A percentile compares a stretch with the other conserved stretches of the same genome.
These are phyloP conservation scores for Athelia sp. DNA, from an alignment of 1,284 basidiomycete species.

Conservation along the genomic window DNA sequence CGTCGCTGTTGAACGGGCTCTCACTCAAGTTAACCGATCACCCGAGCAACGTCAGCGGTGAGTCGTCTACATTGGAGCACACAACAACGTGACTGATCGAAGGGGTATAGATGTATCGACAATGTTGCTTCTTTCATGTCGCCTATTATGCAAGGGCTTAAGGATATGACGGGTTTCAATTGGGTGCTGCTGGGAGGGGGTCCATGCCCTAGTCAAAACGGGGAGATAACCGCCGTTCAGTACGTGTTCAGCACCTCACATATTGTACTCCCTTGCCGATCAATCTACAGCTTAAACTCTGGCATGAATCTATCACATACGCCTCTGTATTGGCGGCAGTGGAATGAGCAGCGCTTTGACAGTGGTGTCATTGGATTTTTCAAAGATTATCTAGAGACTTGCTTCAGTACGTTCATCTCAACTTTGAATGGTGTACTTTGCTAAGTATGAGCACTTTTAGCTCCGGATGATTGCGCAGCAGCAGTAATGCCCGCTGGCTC, in stretches of 20 bases:
- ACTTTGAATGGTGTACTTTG: too few relatives aligned
- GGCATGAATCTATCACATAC: neutral
- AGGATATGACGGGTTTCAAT: neutral
- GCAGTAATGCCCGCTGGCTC: too few relatives aligned
- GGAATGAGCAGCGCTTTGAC: neutral
- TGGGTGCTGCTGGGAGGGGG: neutral
- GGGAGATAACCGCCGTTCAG: neutral
- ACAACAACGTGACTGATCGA: neutral
- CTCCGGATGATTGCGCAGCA: too few relatives aligned
- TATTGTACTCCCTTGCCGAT: neutral
- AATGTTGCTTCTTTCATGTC: neutral
- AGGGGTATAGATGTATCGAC: neutral
- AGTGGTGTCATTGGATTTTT: neutral
- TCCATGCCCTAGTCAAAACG: neutral
- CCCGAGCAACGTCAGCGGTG: conserved; percentile 7
- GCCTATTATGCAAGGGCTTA: neutral
- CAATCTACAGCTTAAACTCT: neutral
- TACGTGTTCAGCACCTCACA: neutral
- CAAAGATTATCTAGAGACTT: neutral
- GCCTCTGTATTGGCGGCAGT: neutral
- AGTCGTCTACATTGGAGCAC: neutral
- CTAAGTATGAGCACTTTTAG: too few relatives aligned
- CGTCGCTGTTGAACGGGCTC: neutral
- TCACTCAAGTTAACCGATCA: too few relatives aligned
- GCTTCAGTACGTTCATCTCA: neutral